Evolutionary conservation across 2,329 filamentous ascomycete genomes (phyloP).

Genomic region (Botrytis galanthina): DNA sequence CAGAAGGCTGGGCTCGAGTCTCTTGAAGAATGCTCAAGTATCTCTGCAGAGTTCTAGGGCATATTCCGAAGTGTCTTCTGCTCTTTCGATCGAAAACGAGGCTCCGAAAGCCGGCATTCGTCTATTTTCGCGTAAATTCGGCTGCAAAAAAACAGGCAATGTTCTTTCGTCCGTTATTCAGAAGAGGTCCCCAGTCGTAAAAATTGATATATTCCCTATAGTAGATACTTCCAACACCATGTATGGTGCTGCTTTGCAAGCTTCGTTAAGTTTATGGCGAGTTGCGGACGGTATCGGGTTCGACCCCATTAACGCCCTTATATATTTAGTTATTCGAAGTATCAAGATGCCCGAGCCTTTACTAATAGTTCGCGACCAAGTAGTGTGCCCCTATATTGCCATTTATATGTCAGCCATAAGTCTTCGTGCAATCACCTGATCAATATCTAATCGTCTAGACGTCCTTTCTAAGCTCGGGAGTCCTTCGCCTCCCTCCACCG

Average conservation of each 20-base stretch:
- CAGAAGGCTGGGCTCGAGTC: rapidly evolving
- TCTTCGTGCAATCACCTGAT: background rate
- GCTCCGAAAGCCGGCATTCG: background rate
- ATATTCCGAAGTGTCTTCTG: background rate
- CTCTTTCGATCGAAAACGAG: background rate
- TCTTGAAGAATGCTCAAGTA: background rate
- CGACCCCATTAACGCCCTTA: rapidly evolving
- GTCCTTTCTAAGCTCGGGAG: background rate
- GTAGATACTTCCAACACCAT: too few species aligned
- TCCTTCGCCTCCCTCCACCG: background rate
- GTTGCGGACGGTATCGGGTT: background rate
- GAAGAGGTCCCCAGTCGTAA: background rate
- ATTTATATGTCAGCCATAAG: background rate
- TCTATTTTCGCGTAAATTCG: background rate
- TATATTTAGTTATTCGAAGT: background rate
- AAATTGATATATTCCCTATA: background rate
- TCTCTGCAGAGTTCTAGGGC: background rate
- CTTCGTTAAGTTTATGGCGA: background rate
- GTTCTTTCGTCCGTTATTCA: background rate
- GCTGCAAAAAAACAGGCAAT: background rate
- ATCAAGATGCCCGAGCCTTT: background rate
- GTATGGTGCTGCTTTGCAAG: background rate
- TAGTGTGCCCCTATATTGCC: background rate
- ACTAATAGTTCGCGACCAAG: background rate
- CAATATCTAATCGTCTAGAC: background rate